Evolutionary conservation across 2,329 filamentous ascomycete genomes (phyloP).

Genomic region (Exophiala bonariae): DNA sequence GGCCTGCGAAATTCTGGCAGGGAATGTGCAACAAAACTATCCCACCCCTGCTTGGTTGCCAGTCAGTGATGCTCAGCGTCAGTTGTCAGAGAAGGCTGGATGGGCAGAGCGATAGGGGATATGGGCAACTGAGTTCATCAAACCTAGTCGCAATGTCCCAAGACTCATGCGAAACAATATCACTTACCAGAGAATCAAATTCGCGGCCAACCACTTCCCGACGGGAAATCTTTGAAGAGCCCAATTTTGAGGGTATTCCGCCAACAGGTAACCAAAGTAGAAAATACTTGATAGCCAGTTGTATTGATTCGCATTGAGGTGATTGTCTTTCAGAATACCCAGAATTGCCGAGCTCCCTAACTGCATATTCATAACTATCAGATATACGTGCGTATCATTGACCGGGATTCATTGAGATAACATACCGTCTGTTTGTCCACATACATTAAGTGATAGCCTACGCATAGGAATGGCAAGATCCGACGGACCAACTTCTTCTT

Average conservation of each 20-base stretch:
- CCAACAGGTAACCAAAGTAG: constrained; percentile 51
- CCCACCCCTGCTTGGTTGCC: no score
- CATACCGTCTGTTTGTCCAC: constrained; percentile 40
- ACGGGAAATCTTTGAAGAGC: constrained; percentile 51
- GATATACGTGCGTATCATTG: constrained; percentile 39
- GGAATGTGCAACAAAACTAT: no score
- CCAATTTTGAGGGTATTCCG: constrained; percentile 52
- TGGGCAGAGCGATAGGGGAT: no score
- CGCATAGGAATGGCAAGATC: constrained; percentile 40
- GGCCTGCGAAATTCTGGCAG: no score
- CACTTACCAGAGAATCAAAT: constrained; percentile 36
- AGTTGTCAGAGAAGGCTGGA: no score
- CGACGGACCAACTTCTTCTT: constrained; percentile 39
- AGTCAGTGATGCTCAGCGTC: no score
- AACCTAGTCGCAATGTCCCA: no score
- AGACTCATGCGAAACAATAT: no score
- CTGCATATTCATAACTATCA: constrained; percentile 38
- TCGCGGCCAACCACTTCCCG: constrained; percentile 48
- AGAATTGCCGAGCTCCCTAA: constrained; percentile 52
- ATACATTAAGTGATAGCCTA: constrained; percentile 44
- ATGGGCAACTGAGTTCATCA: no score
- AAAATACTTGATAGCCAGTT: constrained; percentile 49
- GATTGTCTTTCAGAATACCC: constrained; percentile 25
- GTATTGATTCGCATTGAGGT: constrained; percentile 46
- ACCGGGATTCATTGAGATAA: no score